Percentiles rank a stretch among this genome's conserved stretches.
Conservation (phyloP, 192 early-diverging fungal species). For the Backusella parvicylindrica region DNA sequence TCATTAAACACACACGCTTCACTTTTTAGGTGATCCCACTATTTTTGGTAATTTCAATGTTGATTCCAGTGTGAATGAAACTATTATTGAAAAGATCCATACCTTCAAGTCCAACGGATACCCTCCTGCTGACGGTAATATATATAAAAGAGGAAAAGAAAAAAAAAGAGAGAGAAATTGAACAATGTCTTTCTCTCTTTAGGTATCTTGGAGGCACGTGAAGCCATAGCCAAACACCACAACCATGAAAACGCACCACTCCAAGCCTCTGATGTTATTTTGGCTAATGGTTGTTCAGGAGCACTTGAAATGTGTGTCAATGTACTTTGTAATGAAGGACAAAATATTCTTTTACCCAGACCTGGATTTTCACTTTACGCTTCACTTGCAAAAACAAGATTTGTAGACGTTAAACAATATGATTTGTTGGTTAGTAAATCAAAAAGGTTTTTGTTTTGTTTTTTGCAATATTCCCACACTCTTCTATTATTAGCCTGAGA, state of each 20-base stretch:
- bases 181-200: background rate
- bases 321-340: constrained; percentile 71
- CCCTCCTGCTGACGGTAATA: constrained; percentile 66
- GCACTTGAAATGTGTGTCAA: constrained; percentile 70
- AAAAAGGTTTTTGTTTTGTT: background rate
- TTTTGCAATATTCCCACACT: constrained; percentile 5
- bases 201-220: constrained; percentile 57
- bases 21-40: constrained; percentile 81
- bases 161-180: background rate
- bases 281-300: constrained; percentile 79
- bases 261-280: constrained; percentile 70
- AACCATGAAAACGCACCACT: constrained; percentile 67
- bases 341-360: constrained; percentile 82
- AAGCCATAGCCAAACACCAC: constrained; percentile 73
- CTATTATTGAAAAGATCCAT: constrained; percentile 64
- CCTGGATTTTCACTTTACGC: constrained; percentile 89
- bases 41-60: constrained; percentile 90
- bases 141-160: background rate
- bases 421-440: constrained; percentile 58
- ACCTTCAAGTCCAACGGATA: constrained; percentile 85
- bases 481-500: constrained; percentile 50
- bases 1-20: too few species aligned
- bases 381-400: constrained; percentile 71
- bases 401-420: constrained; percentile 78
- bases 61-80: constrained; percentile 61